Conservation (phyloP, 2,329 filamentous ascomycete genomes). For the Elsinoe arachidis region DNA sequence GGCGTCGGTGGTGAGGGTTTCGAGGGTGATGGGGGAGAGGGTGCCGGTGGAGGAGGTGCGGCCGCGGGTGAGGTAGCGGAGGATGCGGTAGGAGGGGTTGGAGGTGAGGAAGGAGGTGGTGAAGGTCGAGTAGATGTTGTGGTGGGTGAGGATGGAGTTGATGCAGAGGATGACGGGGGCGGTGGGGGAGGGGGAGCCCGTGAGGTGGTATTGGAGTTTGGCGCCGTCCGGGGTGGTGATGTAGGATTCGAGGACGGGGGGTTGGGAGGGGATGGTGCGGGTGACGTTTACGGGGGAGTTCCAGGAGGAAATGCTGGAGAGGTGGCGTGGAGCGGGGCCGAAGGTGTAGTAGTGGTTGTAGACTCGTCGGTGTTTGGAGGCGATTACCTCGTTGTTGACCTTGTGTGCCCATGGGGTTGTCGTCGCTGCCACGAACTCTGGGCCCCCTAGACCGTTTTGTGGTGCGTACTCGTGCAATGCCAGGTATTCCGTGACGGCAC, state of each 20-base stretch:
- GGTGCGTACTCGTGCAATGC: slow-evolving; percentile 65
- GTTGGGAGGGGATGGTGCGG: slow-evolving; percentile 37
- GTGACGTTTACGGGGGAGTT: slow-evolving; percentile 48
- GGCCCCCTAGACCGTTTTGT: slow-evolving; percentile 56
- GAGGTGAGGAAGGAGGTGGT: slow-evolving; percentile 50
- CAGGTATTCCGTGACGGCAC: slow-evolving; percentile 47
- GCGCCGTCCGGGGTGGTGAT: slow-evolving; percentile 62
- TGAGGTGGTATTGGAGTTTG: slow-evolving; percentile 61
- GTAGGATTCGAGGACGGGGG: slow-evolving; percentile 55
- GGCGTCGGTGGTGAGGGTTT: slow-evolving; percentile 61
- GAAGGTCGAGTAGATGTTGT: slow-evolving; percentile 74
- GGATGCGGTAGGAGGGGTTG: slow-evolving; percentile 56
- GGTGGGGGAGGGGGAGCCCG: slow-evolving; percentile 57
- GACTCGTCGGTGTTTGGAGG: slow-evolving; percentile 47
- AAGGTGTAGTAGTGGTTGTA: slow-evolving; percentile 76
- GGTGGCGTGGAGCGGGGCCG: slow-evolving; percentile 62
- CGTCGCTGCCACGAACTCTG: slow-evolving; percentile 55
- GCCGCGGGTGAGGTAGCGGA: slow-evolving; percentile 72
- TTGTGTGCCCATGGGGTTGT: slow-evolving; percentile 54
- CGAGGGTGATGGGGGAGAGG: slow-evolving; percentile 44
- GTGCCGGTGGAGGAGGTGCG: slow-evolving; percentile 39
- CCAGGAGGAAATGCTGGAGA: slow-evolving; percentile 51
- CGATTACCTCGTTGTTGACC: slow-evolving; percentile 52
- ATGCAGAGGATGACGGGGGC: slow-evolving; percentile 67
- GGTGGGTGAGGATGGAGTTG: slow-evolving; percentile 72